Evolutionary conservation across 2,329 filamentous ascomycete genomes (phyloP), one percentile per base, ranked within the genome.

Genomic region (Exophiala alcalophila): DNA sequence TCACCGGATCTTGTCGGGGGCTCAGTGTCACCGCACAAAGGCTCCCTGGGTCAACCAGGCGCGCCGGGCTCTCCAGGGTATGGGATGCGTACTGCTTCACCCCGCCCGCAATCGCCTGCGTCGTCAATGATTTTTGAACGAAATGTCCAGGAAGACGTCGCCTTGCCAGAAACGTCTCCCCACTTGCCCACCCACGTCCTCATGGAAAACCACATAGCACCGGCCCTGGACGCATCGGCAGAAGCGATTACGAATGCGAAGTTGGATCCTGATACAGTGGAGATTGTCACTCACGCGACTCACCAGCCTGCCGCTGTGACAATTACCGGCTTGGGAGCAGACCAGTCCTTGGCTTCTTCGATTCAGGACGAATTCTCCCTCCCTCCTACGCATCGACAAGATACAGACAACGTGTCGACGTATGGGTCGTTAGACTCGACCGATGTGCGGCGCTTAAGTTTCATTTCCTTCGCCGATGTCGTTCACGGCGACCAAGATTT

Each of bases 391-490:
- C 66, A 65, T 20, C 46, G 45, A 24, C 38, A 45, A 25, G 71
- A 78, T 38, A 66, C 47, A 9, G 85, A 91, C 53, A 73, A 73
- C 18, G 80, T 79, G 2, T 86, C 83, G 44, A 87, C 81, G 60
- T 91, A 91, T 62, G 86, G 83, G 21, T 80, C 83, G 31, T 70
- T 91, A 49, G 89, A 95, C 58, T 77, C 76, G 26, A 75, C 79
- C 32, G 90, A 95, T 58, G 78, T 94, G 12, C 82, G 87, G 31
- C 81, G 91, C 15, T 69, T 97, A 50, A 92, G 86, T 63, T 97
- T 97, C 68, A 94, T 97, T 61, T 95, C 89, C 5, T 97, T 97
- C 65, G 90, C 91, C 49, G 91, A 97, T 59, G 88, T 97, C 7
- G 88, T 97, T 27, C 88, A 94, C 61, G 79, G 78, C 20, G 77